A percentile compares a stretch with the other conserved stretches of the same genome.
phyloP scores from a whole-genome alignment of 495 filamentous ascomycete genomes.

The Neurospora intermedia region DNA sequence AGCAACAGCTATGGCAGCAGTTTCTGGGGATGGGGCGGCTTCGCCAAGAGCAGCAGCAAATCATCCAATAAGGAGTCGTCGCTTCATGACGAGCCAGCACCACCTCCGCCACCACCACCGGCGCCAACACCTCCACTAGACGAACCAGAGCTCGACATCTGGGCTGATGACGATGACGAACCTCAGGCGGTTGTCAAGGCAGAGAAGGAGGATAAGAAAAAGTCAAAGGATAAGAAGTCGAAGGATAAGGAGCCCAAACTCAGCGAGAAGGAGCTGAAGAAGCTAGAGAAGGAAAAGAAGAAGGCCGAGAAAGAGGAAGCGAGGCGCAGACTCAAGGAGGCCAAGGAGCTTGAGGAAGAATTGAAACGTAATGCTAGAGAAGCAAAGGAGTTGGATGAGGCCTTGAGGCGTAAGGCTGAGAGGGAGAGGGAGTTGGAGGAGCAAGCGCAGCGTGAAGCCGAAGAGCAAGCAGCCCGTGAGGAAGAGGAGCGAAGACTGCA shows the following conservation, averaged over 20 bases:
- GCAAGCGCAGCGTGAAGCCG: constrained; percentile 17
- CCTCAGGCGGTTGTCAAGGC: constrained; percentile 9
- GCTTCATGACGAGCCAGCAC: constrained; percentile 13
- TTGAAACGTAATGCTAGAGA: constrained; percentile 18
- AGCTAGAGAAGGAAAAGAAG: constrained; percentile 20
- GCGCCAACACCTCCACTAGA: constrained; percentile 2
- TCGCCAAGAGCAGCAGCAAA: constrained; percentile 29
- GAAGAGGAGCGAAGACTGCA: constrained; percentile 22
- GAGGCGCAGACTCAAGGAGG: constrained; percentile 24
- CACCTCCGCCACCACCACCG: constrained; percentile 12
- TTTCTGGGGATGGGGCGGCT: constrained; percentile 25
- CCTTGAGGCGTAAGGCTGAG: constrained; percentile 20
- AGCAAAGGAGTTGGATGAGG: constrained; percentile 15
- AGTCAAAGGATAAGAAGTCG: constrained; percentile 14
- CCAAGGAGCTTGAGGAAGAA: constrained; percentile 21
- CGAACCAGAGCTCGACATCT: neutral
- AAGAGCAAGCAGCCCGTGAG: constrained; percentile 21
- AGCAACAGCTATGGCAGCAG: constrained; percentile 26
- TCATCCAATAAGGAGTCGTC: constrained; percentile 20
- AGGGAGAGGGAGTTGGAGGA: constrained; percentile 21
- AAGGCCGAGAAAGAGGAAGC: constrained; percentile 29
- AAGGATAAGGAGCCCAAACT: constrained; percentile 20
- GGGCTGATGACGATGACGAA: constrained; percentile 4
- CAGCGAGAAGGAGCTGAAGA: constrained; percentile 21
- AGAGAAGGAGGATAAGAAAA: constrained; percentile 12